phyloP scores from a whole-genome alignment of 225 moss, liverwort and hornwort species.

The Lunularia cruciata region DNA sequence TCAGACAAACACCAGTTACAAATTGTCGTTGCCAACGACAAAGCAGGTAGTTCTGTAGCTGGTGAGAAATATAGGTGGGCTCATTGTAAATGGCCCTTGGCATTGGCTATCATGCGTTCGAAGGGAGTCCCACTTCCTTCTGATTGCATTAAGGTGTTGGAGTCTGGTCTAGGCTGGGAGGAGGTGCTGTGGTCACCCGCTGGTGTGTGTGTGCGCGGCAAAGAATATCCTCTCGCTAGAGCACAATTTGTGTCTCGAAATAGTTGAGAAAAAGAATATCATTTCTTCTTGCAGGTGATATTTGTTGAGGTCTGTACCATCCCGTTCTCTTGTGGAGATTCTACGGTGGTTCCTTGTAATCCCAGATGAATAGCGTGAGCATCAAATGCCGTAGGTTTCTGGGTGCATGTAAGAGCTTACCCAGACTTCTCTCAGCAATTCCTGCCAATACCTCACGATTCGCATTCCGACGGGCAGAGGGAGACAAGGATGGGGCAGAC shows the following conservation, averaged over 20 bases:
- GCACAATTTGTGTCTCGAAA: conserved; percentile 79
- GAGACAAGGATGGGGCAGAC: no score
- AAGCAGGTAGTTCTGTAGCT: conserved; percentile 34
- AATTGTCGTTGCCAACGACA: conserved; percentile 53
- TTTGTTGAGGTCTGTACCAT: neutral
- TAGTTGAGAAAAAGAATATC: conserved; percentile 16
- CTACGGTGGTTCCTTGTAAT: no score
- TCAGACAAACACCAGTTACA: conserved; percentile 58
- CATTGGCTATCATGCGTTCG: conserved; percentile 64
- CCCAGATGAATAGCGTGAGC: no score
- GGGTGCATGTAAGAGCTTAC: no score
- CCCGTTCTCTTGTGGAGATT: no score
- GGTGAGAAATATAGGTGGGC: conserved; percentile 84
- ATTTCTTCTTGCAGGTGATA: neutral
- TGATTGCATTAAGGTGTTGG: conserved; percentile 59
- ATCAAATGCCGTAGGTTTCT: no score
- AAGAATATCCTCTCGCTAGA: conserved; percentile 76
- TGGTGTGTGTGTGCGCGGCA: conserved; percentile 87
- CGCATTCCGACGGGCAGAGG: no score
- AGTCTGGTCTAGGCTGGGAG: conserved; percentile 83
- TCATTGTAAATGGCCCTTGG: conserved; percentile 69
- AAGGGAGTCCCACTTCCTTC: conserved; percentile 84
- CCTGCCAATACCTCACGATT: no score
- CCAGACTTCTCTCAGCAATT: no score
- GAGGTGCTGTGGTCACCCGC: conserved; percentile 94